phyloP scores from a whole-genome alignment of 495 filamentous ascomycete species.

The Hypoxylon crocopeplum region DNA sequence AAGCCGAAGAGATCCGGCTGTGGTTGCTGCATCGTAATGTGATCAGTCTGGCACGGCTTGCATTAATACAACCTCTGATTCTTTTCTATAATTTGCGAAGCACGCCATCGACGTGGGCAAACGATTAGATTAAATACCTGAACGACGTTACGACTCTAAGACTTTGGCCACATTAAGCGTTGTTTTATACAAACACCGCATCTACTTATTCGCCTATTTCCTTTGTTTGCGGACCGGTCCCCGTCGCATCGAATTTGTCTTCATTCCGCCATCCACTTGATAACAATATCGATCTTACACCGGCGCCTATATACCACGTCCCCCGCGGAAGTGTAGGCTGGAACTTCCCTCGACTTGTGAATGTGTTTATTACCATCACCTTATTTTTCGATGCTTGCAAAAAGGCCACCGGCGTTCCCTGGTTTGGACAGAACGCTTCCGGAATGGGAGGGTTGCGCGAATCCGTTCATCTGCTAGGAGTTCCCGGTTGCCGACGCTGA shows the following conservation, averaged over 20 bases:
- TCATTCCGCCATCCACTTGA: not conserved
- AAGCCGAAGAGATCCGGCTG: constrained; percentile 53
- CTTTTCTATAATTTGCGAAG: constrained; percentile 14
- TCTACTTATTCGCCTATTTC: constrained; percentile 27
- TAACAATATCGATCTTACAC: not conserved
- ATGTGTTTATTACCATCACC: constrained; percentile 19
- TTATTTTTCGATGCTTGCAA: constrained; percentile 22
- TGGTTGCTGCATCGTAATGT: constrained; percentile 64
- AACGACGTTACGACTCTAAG: constrained; percentile 35
- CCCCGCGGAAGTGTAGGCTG: not conserved
- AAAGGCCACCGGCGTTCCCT: constrained; percentile 37
- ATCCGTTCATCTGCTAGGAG: constrained; percentile 12
- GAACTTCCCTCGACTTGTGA: constrained; percentile 8
- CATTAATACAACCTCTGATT: constrained; percentile 13
- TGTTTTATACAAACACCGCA: constrained; percentile 29
- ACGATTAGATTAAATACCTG: constrained; percentile 32
- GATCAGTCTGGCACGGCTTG: constrained; percentile 29
- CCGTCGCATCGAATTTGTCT: constrained; percentile 10
- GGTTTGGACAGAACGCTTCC: constrained; percentile 38
- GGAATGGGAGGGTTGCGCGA: constrained; percentile 31
- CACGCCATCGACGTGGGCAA: constrained; percentile 18
- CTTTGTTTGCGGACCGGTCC: constrained; percentile 30
- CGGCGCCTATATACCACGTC: constrained; percentile 5
- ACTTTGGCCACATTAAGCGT: constrained; percentile 24
- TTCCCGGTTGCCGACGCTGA: constrained; percentile 19